These are phyloP conservation scores for Aspergillus sclerotialis DNA, from an alignment of 2,329 filamentous ascomycete genomes.

Conservation along the genomic window DNA sequence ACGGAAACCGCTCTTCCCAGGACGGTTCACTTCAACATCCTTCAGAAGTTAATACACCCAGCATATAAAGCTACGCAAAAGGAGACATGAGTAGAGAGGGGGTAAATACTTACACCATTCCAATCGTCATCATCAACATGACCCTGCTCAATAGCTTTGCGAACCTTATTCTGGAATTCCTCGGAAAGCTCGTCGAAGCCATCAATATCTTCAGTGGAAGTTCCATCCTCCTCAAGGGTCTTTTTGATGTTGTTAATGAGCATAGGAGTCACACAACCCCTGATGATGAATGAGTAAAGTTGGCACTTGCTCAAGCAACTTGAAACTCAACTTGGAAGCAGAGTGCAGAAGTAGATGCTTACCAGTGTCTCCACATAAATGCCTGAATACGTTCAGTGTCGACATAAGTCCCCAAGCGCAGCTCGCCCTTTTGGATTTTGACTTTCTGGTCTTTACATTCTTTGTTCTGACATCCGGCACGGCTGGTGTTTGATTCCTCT, in stretches of 20 bases:
- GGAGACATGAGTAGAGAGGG: not conserved
- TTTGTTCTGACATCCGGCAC: conserved; percentile 66
- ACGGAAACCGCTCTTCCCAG: conserved; percentile 60
- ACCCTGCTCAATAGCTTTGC: conserved; percentile 63
- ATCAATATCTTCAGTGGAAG: conserved; percentile 54
- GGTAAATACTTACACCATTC: conserved; percentile 63
- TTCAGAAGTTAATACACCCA: conserved; percentile 32
- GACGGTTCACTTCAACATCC: conserved; percentile 69
- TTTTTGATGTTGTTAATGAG: conserved; percentile 59
- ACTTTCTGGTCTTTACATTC: conserved; percentile 62
- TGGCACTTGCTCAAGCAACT: too few relatives aligned
- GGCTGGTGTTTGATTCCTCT: conserved; percentile 66
- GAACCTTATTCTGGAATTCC: conserved; percentile 66
- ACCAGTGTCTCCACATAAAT: conserved; percentile 87
- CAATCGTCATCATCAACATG: conserved; percentile 82
- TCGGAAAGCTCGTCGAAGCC: conserved; percentile 70
- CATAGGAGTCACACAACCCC: conserved; percentile 81
- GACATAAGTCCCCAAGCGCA: conserved; percentile 71
- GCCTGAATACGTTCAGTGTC: conserved; percentile 53
- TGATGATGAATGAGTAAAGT: too few relatives aligned
- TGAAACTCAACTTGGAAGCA: conserved; percentile 1
- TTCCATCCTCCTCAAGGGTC: conserved; percentile 36
- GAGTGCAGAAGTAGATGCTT: too few relatives aligned
- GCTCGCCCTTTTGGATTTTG: conserved; percentile 73
- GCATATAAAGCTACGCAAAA: conserved; percentile 3